phyloP scores from a whole-genome alignment of 805 yeast species.

The Dipodascus albidus region DNA sequence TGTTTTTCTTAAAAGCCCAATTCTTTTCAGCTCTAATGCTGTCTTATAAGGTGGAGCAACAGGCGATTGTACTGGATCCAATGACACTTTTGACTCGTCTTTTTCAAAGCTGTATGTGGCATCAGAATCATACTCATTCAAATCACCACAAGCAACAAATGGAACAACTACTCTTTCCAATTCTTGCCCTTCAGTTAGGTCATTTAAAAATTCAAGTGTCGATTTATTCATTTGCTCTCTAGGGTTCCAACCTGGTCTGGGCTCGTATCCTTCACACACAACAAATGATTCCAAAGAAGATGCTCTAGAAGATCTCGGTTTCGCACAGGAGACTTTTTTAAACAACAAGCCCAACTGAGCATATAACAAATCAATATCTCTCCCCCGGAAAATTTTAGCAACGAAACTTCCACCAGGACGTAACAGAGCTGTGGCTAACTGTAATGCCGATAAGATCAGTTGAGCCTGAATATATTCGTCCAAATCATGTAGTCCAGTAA shows the following conservation, averaged over 20 bases:
- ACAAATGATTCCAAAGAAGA: constrained; percentile 89
- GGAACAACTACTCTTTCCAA: constrained; percentile 76
- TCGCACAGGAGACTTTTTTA: constrained; percentile 84
- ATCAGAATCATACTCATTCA: constrained; percentile 81
- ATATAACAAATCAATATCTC: constrained; percentile 88
- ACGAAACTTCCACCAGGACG: constrained; percentile 88
- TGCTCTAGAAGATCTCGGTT: constrained; percentile 91
- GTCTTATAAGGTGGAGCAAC: constrained; percentile 95
- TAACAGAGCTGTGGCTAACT: constrained; percentile 78
- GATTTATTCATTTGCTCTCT: constrained; percentile 27
- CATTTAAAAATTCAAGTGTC: constrained; percentile 73
- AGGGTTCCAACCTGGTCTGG: constrained; percentile 80
- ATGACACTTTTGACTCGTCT: constrained; percentile 31
- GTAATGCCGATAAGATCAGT: constrained; percentile 79
- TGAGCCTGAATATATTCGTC: constrained; percentile 98
- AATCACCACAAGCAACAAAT: constrained; percentile 93
- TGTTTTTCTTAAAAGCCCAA: constrained; percentile 37
- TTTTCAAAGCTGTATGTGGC: constrained; percentile 67
- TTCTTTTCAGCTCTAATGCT: constrained; percentile 78
- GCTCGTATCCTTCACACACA: constrained; percentile 80
- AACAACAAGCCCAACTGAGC: constrained; percentile 84
- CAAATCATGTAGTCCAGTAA: constrained; percentile 90
- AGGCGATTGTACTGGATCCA: constrained; percentile 92
- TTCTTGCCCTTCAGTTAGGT: constrained; percentile 29
- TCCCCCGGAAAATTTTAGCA: constrained; percentile 92